These are phyloP conservation scores for Geotrichum carabidarum DNA, from an alignment of 1,139 yeast species.

Conservation along the genomic window DNA sequence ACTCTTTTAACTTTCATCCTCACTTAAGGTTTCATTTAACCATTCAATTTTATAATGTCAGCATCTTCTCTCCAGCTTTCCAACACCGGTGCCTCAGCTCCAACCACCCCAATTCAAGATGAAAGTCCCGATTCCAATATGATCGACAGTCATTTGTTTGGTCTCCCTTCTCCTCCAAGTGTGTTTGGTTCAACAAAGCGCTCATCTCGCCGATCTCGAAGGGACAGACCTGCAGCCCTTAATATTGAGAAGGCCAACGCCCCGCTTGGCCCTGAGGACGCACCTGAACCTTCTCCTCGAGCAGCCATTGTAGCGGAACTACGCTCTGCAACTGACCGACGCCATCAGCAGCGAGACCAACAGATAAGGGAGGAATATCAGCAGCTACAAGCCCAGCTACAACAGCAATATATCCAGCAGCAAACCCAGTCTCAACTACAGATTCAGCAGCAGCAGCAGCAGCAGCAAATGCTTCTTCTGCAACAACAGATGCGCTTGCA, in stretches of 20 bases:
- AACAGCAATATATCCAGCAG: slow-evolving; percentile 10
- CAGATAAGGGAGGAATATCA: slow-evolving; percentile 10
- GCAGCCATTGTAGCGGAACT: slow-evolving; percentile 35
- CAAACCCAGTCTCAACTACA: slow-evolving; percentile 1
- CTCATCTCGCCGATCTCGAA: background rate
- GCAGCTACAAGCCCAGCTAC: slow-evolving; percentile 18
- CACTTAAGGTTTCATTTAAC: too few relatives aligned
- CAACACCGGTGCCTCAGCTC: too few relatives aligned
- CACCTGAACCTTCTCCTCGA: slow-evolving; percentile 24
- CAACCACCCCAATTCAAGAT: too few relatives aligned
- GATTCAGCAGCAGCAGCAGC: slow-evolving; percentile 5
- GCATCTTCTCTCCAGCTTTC: too few relatives aligned
- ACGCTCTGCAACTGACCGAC: slow-evolving; percentile 34
- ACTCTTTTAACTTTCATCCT: too few relatives aligned
- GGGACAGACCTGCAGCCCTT: slow-evolving; percentile 9
- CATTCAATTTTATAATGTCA: too few relatives aligned
- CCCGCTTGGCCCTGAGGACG: background rate
- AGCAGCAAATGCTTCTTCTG: slow-evolving; percentile 6
- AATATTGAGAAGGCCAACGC: slow-evolving; percentile 7
- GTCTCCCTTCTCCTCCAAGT: slow-evolving; percentile 14
- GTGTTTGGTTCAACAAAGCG: background rate
- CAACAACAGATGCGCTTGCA: slow-evolving; percentile 9
- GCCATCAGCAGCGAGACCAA: slow-evolving; percentile 27
- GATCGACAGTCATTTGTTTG: background rate
- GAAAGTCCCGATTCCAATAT: background rate